Evolutionary conservation across 306 rosid genomes (phyloP).

Genomic region (Fragaria iinumae): DNA sequence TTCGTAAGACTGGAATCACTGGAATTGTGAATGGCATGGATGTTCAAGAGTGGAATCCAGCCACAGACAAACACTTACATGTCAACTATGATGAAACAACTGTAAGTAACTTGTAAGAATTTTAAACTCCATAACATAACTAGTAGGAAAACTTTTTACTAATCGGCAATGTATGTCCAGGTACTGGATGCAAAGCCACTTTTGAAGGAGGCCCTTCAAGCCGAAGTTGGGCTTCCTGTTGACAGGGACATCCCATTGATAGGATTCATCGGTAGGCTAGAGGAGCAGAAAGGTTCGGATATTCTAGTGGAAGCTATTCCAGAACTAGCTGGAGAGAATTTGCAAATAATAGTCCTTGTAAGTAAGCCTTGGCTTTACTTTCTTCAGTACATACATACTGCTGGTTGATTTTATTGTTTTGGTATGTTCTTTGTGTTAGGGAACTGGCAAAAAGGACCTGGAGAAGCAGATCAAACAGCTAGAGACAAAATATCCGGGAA

Average conservation of each 20-base stretch:
- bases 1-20: conserved; percentile 32
- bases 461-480: conserved; percentile 38
- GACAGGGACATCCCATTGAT: conserved; percentile 71
- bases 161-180: conserved; percentile 35
- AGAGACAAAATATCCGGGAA: conserved; percentile 38
- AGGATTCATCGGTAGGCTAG: conserved; percentile 89
- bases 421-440: conserved; percentile 27
- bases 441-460: conserved; percentile 47
- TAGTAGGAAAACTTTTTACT: background rate
- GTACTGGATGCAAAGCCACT: conserved; percentile 64
- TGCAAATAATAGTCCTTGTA: conserved; percentile 84
- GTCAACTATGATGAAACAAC: conserved; percentile 38
- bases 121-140: background rate
- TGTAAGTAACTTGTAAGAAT: conserved; percentile 23
- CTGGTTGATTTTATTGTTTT: conserved; percentile 14
- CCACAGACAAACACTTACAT: conserved; percentile 34
- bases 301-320: conserved; percentile 84
- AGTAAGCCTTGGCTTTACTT: conserved; percentile 18
- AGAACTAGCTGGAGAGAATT: conserved; percentile 47
- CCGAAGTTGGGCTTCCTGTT: conserved; percentile 88
- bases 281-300: conserved; percentile 98
- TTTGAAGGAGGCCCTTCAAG: conserved; percentile 90
- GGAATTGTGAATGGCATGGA: conserved; percentile 55
- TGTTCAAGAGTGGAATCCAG: conserved; percentile 52
- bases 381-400: background rate